Conservation (phyloP, 2,329 filamentous ascomycete genomes). For the Elsinoe necatrix region DNA sequence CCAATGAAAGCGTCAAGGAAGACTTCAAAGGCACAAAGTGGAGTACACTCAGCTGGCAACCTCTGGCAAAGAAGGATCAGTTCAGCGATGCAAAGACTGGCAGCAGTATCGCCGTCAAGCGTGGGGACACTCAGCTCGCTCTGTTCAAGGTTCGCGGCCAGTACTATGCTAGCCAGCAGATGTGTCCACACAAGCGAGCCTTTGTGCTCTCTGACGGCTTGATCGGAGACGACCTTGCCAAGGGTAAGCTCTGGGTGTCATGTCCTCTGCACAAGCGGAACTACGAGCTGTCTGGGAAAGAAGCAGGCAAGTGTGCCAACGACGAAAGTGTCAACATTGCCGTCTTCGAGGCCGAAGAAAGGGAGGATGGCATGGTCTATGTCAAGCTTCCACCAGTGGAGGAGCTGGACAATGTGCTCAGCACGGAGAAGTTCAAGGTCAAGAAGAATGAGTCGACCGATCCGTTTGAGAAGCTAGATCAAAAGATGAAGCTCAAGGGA, state of each 20-base stretch:
- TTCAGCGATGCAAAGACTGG: constrained; percentile 64
- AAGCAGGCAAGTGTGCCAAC: constrained; percentile 63
- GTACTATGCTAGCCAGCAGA: constrained; percentile 83
- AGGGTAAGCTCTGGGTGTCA: constrained; percentile 67
- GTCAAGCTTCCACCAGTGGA: constrained; percentile 70
- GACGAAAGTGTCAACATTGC: constrained; percentile 71
- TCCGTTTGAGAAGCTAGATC: constrained; percentile 50
- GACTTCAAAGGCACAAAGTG: constrained; percentile 65
- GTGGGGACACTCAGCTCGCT: constrained; percentile 80
- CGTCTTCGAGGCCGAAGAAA: constrained; percentile 68
- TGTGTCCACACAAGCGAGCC: constrained; percentile 87
- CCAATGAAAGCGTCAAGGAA: constrained; percentile 55
- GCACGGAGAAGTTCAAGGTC: constrained; percentile 71
- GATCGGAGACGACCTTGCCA: constrained; percentile 57
- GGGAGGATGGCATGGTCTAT: constrained; percentile 69
- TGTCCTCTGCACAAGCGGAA: constrained; percentile 89
- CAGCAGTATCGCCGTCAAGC: constrained; percentile 69
- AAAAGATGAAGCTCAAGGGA: constrained; percentile 49
- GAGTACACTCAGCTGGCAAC: constrained; percentile 68
- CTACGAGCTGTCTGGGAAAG: constrained; percentile 61
- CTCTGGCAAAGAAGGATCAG: constrained; percentile 60
- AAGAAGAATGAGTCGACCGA: constrained; percentile 57
- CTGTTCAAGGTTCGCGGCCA: constrained; percentile 73
- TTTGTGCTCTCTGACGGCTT: constrained; percentile 84
- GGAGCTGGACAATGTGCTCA: constrained; percentile 70